A percentile compares a stretch with the other conserved stretches of the same genome.
These are phyloP conservation scores for Decorospora gaudefroyi DNA, from an alignment of 2,329 filamentous ascomycete species.

Conservation along the genomic window DNA sequence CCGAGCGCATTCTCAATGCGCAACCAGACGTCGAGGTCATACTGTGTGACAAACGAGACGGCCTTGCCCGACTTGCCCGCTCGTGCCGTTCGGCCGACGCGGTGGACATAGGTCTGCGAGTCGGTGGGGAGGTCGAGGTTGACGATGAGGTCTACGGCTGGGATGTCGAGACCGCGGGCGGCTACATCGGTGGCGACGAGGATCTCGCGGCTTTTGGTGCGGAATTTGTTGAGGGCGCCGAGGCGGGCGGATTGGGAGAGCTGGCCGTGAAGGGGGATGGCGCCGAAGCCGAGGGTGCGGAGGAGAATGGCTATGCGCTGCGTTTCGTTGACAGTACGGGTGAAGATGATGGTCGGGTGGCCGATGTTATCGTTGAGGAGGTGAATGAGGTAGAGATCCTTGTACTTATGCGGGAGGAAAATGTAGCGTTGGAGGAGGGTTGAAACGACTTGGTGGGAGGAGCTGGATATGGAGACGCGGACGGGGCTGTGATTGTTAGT, in stretches of 20 bases:
- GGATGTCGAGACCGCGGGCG: conserved; percentile 88
- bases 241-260: conserved; percentile 85
- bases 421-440: conserved; percentile 85
- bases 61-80: conserved; percentile 84
- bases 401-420: conserved; percentile 75
- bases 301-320: conserved; percentile 84
- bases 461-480: conserved; percentile 77
- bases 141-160: conserved; percentile 83
- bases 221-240: conserved; percentile 89
- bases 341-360: conserved; percentile 88
- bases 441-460: conserved; percentile 88
- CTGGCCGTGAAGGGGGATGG: conserved; percentile 91
- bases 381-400: conserved; percentile 87
- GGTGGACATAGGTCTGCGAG: conserved; percentile 88
- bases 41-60: conserved; percentile 82
- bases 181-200: conserved; percentile 94
- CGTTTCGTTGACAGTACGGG: conserved; percentile 86
- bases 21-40: conserved; percentile 79
- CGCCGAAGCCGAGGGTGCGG: conserved; percentile 81
- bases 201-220: conserved; percentile 76
- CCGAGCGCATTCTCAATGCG: conserved; percentile 83
- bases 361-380: conserved; percentile 84
- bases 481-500: no score
- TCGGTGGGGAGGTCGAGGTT: conserved; percentile 85
- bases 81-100: conserved; percentile 84